Conservation (phyloP, 148 eudicot species). For the Pharnaceum exiguum region DNA sequence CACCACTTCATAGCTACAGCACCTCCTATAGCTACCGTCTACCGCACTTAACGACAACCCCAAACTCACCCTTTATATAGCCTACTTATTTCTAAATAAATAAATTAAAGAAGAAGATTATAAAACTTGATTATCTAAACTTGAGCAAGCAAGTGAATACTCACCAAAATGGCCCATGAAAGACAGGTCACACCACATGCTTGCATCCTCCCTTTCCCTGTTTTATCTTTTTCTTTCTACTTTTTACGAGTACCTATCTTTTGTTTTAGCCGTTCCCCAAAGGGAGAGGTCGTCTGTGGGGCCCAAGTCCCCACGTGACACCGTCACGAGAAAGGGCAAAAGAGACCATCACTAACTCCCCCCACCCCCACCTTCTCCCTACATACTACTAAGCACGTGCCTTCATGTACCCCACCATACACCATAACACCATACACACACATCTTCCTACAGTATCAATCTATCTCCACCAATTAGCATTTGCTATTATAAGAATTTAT, state of each 20-base stretch:
- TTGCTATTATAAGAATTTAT: background rate
- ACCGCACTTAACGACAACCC: too few relatives aligned
- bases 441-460: too few relatives aligned
- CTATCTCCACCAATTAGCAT: too few relatives aligned
- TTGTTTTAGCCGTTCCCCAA: background rate
- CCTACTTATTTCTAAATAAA: too few relatives aligned
- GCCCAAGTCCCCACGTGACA: conserved; percentile 6
- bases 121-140: too few relatives aligned
- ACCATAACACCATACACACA: background rate
- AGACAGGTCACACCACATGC: conserved; percentile 2
- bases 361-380: conserved; percentile 4
- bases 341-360: background rate
- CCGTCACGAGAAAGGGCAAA: conserved; percentile 10
- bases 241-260: background rate
- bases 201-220: background rate
- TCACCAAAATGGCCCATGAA: background rate
- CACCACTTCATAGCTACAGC: too few relatives aligned
- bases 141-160: conserved; percentile 1
- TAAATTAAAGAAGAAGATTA: too few relatives aligned
- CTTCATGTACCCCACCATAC: background rate
- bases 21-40: too few relatives aligned
- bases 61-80: too few relatives aligned
- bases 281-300: background rate
- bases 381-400: conserved; percentile 10
- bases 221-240: background rate